These are phyloP conservation scores for Plasmodium vivax DNA, from an alignment of 169 alveolate species.

Conservation along the genomic window DNA sequence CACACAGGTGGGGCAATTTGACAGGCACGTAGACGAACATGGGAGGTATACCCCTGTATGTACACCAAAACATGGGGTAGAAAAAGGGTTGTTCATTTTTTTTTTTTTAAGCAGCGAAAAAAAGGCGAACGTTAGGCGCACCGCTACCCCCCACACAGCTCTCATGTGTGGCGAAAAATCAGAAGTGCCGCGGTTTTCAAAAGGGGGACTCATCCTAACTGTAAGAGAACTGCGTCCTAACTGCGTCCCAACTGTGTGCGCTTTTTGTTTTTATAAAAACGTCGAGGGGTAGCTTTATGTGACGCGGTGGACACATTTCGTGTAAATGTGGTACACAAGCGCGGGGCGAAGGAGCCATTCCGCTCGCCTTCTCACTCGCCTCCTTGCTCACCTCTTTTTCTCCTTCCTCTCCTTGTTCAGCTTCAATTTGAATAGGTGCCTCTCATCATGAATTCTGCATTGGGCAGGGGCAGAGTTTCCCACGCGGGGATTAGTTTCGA, in stretches of 20 bases:
- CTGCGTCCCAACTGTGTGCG: not conserved
- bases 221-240: not conserved
- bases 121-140: not conserved
- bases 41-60: not conserved
- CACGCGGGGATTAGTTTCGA: not conserved
- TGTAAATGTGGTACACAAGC: not conserved
- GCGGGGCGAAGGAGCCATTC: not conserved
- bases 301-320: not conserved
- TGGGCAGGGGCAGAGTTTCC: not conserved
- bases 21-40: not conserved
- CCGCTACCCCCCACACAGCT: not conserved
- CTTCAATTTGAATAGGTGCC: conserved; percentile 61
- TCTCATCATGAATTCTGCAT: conserved; percentile 65
- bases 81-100: not conserved
- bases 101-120: not conserved
- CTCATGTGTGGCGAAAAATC: not conserved
- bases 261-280: not conserved
- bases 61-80: not conserved
- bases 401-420: conserved; percentile 70
- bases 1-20: not conserved
- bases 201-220: not conserved
- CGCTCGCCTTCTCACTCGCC: not conserved
- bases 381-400: conserved; percentile 5
- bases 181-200: not conserved
- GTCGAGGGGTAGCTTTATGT: not conserved